Conservation (phyloP, 2,329 filamentous ascomycete genomes). For the Colletotrichum scovillei region DNA sequence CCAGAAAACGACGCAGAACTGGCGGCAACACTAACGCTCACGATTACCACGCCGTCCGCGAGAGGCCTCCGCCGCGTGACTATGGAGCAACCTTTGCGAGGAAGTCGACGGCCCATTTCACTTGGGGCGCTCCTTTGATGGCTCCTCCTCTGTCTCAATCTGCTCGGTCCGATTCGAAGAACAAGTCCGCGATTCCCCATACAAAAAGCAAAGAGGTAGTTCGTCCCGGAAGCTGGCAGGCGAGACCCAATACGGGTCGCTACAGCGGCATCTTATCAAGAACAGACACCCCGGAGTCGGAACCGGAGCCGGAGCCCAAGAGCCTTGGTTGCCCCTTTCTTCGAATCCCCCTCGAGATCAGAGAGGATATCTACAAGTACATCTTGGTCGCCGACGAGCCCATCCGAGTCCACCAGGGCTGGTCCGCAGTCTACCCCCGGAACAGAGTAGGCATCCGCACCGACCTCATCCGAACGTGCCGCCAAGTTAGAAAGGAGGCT, state of each 20-base stretch:
- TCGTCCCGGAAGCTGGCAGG: not conserved
- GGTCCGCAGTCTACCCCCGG: conserved; percentile 47
- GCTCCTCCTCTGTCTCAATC: not conserved
- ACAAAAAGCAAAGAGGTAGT: not conserved
- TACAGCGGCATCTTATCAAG: not conserved
- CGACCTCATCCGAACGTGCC: conserved; percentile 51
- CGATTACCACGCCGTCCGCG: not conserved
- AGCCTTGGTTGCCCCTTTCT: not conserved
- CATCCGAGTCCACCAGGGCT: conserved; percentile 48
- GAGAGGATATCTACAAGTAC: conserved; percentile 44
- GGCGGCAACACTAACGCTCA: not conserved
- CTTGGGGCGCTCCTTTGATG: conserved; percentile 16
- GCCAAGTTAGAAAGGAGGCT: conserved; percentile 49
- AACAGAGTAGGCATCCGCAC: conserved; percentile 37
- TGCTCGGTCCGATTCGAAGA: not conserved
- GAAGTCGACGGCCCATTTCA: conserved; percentile 25
- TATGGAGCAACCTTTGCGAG: conserved; percentile 19
- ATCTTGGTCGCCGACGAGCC: conserved; percentile 46
- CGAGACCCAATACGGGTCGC: not conserved
- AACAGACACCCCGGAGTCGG: not conserved
- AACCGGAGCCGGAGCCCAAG: not conserved
- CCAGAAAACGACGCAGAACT: not conserved
- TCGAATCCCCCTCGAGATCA: conserved; percentile 44
- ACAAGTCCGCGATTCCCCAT: not conserved
- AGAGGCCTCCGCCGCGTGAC: conserved; percentile 14